Percentiles rank a stretch among this genome's conserved stretches.
Evolutionary conservation across 768 basidiomycete species (phyloP).

Genomic region (Hericium coralloides): DNA sequence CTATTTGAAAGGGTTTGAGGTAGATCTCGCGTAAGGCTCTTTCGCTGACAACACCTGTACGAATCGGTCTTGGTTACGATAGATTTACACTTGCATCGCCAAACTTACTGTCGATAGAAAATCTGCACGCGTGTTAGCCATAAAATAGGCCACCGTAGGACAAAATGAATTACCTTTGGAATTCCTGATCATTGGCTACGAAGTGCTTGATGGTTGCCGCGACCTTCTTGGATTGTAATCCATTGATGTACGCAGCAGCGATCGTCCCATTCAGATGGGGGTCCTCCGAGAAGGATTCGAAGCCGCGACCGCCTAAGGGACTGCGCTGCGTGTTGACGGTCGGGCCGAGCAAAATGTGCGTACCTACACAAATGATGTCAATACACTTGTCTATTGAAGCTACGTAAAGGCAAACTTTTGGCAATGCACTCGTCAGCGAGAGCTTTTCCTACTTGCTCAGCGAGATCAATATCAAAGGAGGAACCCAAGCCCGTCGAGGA

Average conservation of each 20-base stretch:
- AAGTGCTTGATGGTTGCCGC: conserved; percentile 59
- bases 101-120: conserved; percentile 35
- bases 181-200: conserved; percentile 56
- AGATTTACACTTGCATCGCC: conserved; percentile 29
- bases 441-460: conserved; percentile 36
- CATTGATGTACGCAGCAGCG: conserved; percentile 54
- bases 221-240: conserved; percentile 49
- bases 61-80: conserved; percentile 23
- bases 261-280: conserved; percentile 46
- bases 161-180: conserved; percentile 30
- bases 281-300: conserved; percentile 60
- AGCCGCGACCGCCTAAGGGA: conserved; percentile 45
- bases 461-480: conserved; percentile 45
- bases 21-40: conserved; percentile 62
- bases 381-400: neutral
- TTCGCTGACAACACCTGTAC: conserved; percentile 38
- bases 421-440: conserved; percentile 46
- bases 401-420: conserved; percentile 27
- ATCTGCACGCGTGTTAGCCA: conserved; percentile 13
- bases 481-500: conserved; percentile 47
- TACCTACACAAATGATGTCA: conserved; percentile 18
- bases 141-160: neutral
- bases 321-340: conserved; percentile 61
- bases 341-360: conserved; percentile 47
- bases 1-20: conserved; percentile 53